Conservation (phyloP, 192 early-diverging fungal genomes). For the Oehlia diaphana region DNA sequence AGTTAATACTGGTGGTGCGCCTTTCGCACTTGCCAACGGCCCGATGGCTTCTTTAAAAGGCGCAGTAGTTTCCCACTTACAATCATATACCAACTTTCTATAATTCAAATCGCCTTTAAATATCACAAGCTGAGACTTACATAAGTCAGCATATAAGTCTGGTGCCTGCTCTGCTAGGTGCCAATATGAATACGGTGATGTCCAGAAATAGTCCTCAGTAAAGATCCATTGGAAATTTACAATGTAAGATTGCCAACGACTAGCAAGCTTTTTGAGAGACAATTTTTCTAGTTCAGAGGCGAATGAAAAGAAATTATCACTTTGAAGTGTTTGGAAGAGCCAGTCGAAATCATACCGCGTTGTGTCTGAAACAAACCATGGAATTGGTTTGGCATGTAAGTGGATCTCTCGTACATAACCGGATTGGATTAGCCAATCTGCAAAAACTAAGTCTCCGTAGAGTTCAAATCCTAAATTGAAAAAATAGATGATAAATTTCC, state of each 20-base stretch:
- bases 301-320: conserved; percentile 41
- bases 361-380: conserved; percentile 97
- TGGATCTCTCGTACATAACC: conserved; percentile 64
- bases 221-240: conserved; percentile 64
- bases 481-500: not conserved
- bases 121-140: conserved; percentile 66
- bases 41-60: conserved; percentile 86
- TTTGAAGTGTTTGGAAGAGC: conserved; percentile 46
- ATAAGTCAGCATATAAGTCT: conserved; percentile 62
- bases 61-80: conserved; percentile 79
- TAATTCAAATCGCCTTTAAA: conserved; percentile 99
- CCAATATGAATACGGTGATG: conserved; percentile 77
- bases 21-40: conserved; percentile 49
- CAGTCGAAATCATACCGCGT: conserved; percentile 79
- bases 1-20: conserved; percentile 64
- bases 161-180: conserved; percentile 69
- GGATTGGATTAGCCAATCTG: conserved; percentile 78
- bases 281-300: conserved; percentile 35
- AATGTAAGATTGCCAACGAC: conserved; percentile 69
- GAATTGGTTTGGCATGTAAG: conserved; percentile 85
- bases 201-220: conserved; percentile 83
- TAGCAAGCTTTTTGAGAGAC: conserved; percentile 52
- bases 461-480: conserved; percentile 76
- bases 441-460: conserved; percentile 85
- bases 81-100: conserved; percentile 90